Evolutionary conservation across 1,139 yeast genomes (phyloP), one percentile per base, ranked within the genome.

Genomic region (Suhomyces kunorum): DNA sequence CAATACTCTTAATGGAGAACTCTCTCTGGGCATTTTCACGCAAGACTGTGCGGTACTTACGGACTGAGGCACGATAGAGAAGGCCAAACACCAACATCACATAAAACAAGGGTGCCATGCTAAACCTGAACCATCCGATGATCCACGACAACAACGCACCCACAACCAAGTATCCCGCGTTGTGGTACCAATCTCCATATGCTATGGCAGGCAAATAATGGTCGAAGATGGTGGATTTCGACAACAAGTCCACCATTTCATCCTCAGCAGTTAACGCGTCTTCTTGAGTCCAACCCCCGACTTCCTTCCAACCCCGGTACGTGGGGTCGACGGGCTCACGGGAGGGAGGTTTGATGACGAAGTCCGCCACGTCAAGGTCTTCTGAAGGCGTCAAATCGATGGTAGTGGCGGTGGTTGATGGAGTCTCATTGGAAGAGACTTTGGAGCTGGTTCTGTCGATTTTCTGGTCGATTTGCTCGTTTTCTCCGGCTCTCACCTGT

Each of bases 161-260:
- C 6, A 75, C 63, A 20, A 83, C 65, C 48, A 88, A 68, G 34
- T 80, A 74, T 0, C 78, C 96, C 12, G 85, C 82, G 47, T 85
- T 83, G 60, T 92, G 98, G 59, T 83, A 92, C 98, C 98, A 92
- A 56, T 92, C 97, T 40, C 98, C 98, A 54, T 85, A 87, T 9
- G 79, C 76, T 23, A 64, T 70, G 23, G 84, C 81, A 2, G 95
- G 92, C 39, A 90, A 66, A 54, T 82, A 78, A 44, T 77, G 73
- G 53, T 86, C 92, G 47, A 88, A 76, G 33, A 83, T 54, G 0
- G 96, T 87, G 8, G 87, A 78, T 30, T 77, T 75, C 27, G 83
- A 74, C 43, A 81, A 66, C 48, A 88, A 68, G 58, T 84, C 90
- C 44, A 74, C 68, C 44, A 83, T 71, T 51, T 85, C 88, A 55